These are phyloP conservation scores for Yarrowia sp. DNA, from an alignment of 805 yeast genomes.

Conservation along the genomic window DNA sequence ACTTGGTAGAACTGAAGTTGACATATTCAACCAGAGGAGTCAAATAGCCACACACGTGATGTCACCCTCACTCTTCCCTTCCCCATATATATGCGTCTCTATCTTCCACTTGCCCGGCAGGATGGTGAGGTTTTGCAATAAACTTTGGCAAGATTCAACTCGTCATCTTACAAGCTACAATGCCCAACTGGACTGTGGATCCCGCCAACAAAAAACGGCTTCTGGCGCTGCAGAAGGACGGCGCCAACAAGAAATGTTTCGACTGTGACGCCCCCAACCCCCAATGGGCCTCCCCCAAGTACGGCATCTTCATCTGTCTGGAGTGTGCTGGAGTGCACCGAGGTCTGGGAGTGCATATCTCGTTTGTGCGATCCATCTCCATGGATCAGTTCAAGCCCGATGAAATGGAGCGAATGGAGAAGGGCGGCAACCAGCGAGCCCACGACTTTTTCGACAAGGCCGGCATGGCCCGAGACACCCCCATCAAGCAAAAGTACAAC, in stretches of 20 bases:
- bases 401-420: conserved; percentile 84
- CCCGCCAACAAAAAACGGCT: conserved; percentile 78
- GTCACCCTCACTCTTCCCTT: too few relatives aligned
- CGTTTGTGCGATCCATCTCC: conserved; percentile 93
- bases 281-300: conserved; percentile 98
- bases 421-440: conserved; percentile 86
- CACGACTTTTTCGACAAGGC: conserved; percentile 62
- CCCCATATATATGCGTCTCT: background rate
- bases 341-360: conserved; percentile 93
- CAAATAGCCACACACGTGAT: too few relatives aligned
- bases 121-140: background rate
- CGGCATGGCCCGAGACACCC: conserved; percentile 63
- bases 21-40: too few relatives aligned
- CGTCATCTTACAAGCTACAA: conserved; percentile 10
- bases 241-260: conserved; percentile 82
- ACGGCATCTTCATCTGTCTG: conserved; percentile 93
- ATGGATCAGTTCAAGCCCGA: conserved; percentile 98
- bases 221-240: conserved; percentile 68
- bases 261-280: conserved; percentile 96
- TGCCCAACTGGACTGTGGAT: conserved; percentile 72
- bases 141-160: background rate
- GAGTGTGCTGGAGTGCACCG: conserved; percentile 96
- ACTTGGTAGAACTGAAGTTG: too few relatives aligned
- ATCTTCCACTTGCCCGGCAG: too few relatives aligned
- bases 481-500: conserved; percentile 74